Evolutionary conservation across 345 rosid species (phyloP), one percentile per base, ranked within the genome.

Genomic region (Corchorus olitorius): DNA sequence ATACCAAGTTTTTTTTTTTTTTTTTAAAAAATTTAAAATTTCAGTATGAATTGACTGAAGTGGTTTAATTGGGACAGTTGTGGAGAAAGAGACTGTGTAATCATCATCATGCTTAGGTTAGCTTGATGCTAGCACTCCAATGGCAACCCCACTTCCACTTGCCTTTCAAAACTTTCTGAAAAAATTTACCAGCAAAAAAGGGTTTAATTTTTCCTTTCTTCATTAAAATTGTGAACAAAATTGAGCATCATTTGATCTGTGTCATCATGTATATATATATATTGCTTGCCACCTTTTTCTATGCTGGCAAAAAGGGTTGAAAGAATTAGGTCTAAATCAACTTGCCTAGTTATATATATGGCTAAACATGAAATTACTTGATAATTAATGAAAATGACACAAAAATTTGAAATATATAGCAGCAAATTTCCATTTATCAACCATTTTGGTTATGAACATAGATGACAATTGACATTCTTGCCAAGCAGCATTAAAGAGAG

Each of bases 401-500:
- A 67, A 1, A 54, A 50, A n/a, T 19, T 17, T 11, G 63, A 19
- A 55, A 39, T 27, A 27, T 27, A 27, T 12, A 56, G 14, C 52
- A 19, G 12, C 52, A 72, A 41, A 54, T 39, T 72, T 55, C n/a
- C 75, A 72, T 54, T 72, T 37, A 20, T 39, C 52, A 56, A 72
- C 75, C 75, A 72, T 54, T 72, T 37, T 72, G 50, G 37, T 56
- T 37, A 50, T 39, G 6, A 56, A 39, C 45, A 72, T 39, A 72
- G 19, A 72, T 72, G 52, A 39, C 2, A 71, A 5, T 19, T n/a
- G 17, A 48, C 34, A 5, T 16, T 55, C 65, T 72, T 55, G 37
- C 65, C 11, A 55, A 72, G 33, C 45, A 72, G 33, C 45, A 53
- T 54, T 37, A 8, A 13, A 33, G 1, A 2, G 13, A 14, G 0